Evolutionary conservation across 1,284 basidiomycete species (phyloP).

Genomic region (Pascua sp.): DNA sequence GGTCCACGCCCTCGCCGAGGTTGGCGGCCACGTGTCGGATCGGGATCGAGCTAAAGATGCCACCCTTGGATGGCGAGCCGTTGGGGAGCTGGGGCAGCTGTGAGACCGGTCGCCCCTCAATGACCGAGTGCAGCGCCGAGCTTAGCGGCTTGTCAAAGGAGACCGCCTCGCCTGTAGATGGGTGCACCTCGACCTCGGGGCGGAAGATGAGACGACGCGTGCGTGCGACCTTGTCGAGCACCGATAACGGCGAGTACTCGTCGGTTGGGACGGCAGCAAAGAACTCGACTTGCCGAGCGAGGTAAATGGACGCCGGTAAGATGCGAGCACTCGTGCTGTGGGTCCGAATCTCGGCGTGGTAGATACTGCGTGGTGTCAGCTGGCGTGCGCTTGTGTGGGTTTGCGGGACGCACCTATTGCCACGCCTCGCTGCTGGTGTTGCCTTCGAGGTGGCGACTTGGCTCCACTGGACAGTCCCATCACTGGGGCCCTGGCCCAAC

Average conservation of each 20-base stretch:
- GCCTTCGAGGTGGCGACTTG: no score
- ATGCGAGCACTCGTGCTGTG: constrained; percentile 59
- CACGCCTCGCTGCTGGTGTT: no score
- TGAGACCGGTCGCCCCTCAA: constrained; percentile 55
- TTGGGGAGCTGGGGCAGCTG: constrained; percentile 76
- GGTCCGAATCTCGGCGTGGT: constrained; percentile 75
- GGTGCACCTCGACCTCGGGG: constrained; percentile 62
- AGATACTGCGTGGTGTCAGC: constrained; percentile 52
- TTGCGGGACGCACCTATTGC: neutral
- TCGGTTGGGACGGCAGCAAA: constrained; percentile 65
- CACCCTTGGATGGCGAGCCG: constrained; percentile 49
- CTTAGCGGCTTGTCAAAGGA: constrained; percentile 75
- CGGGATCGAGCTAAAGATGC: constrained; percentile 36
- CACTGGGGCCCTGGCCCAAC: constrained; percentile 55
- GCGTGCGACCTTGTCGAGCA: constrained; percentile 61
- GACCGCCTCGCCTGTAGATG: constrained; percentile 18
- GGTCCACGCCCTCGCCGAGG: constrained; percentile 40
- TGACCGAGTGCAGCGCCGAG: constrained; percentile 63
- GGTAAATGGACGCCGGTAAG: constrained; percentile 69
- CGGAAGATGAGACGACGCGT: constrained; percentile 65
- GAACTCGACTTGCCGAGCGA: constrained; percentile 76
- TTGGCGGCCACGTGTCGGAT: constrained; percentile 39
- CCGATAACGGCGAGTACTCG: constrained; percentile 70
- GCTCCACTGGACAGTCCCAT: neutral
- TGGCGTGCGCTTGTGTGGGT: neutral